Conservation (phyloP, 176 grass and related monocot species). For the Oropetium thomaeum region DNA sequence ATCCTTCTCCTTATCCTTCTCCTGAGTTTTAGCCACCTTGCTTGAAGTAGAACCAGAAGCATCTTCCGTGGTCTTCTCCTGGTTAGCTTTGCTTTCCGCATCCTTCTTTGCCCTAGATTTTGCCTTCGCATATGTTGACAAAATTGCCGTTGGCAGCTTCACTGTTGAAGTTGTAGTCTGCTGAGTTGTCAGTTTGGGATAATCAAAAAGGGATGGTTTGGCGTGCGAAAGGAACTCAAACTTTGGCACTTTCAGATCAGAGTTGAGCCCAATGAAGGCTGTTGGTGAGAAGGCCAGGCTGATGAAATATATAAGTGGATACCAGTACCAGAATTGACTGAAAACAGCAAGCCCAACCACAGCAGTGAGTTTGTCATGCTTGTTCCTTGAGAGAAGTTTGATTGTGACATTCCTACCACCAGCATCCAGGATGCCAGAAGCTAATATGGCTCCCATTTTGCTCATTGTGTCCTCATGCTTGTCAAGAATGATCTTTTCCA, state of each 20-base stretch:
- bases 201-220: conserved; percentile 88
- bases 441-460: conserved; percentile 99
- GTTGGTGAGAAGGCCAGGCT: conserved; percentile 92
- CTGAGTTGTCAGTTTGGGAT: conserved; percentile 75
- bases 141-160: conserved; percentile 80
- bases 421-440: conserved; percentile 97
- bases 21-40: conserved; percentile 55
- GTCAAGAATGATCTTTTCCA: conserved; percentile 99
- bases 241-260: conserved; percentile 89
- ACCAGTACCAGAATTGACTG: conserved; percentile 99
- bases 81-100: conserved; percentile 75
- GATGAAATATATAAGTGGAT: conserved; percentile 93
- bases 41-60: conserved; percentile 45
- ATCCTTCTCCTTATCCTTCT: conserved; percentile 86
- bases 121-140: conserved; percentile 94
- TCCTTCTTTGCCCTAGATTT: conserved; percentile 96
- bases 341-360: conserved; percentile 92
- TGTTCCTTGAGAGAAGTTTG: conserved; percentile 85
- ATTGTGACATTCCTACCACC: conserved; percentile 98
- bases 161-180: conserved; percentile 72
- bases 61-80: conserved; percentile 66
- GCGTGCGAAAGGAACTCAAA: conserved; percentile 95
- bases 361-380: conserved; percentile 93
- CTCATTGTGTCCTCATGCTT: conserved; percentile 99
- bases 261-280: conserved; percentile 90